phyloP scores from a whole-genome alignment of 1,284 basidiomycete species.

The Schizopora paradoxa region DNA sequence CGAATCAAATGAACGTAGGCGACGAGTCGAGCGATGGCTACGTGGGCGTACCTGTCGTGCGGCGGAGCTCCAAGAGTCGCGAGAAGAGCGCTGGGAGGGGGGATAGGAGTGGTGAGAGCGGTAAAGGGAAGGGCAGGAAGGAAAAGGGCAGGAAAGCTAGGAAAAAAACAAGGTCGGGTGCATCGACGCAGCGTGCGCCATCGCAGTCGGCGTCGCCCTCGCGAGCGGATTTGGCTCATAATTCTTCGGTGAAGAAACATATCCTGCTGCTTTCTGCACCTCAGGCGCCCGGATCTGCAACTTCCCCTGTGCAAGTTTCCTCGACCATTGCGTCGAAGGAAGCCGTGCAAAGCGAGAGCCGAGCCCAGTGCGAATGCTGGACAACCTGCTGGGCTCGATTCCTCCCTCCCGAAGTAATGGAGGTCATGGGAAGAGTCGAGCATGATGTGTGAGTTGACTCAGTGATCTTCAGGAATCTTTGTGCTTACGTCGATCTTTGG shows the following conservation, averaged over 20 bases:
- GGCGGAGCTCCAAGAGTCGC: too few species aligned
- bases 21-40: constrained; percentile 7
- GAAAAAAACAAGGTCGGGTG: constrained; percentile 1
- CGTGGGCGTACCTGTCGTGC: too few species aligned
- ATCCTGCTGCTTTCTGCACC: too few species aligned
- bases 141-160: constrained; percentile 1
- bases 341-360: too few species aligned
- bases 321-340: too few species aligned
- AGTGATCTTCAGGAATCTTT: not conserved
- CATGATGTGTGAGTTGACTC: constrained; percentile 37
- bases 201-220: too few species aligned
- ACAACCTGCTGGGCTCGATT: constrained; percentile 9
- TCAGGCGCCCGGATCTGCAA: too few species aligned
- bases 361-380: constrained; percentile 3
- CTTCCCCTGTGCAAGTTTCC: too few species aligned
- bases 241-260: too few species aligned
- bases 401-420: too few species aligned
- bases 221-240: too few species aligned
- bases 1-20: too few species aligned
- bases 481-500: not conserved
- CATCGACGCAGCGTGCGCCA: not conserved
- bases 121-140: not conserved
- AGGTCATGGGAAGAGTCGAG: constrained; percentile 30
- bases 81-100: not conserved
- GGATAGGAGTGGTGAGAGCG: not conserved